Base-by-base conservation (phyloP, 257 asterid genomes). In the Solanum bukasovii region DNA sequence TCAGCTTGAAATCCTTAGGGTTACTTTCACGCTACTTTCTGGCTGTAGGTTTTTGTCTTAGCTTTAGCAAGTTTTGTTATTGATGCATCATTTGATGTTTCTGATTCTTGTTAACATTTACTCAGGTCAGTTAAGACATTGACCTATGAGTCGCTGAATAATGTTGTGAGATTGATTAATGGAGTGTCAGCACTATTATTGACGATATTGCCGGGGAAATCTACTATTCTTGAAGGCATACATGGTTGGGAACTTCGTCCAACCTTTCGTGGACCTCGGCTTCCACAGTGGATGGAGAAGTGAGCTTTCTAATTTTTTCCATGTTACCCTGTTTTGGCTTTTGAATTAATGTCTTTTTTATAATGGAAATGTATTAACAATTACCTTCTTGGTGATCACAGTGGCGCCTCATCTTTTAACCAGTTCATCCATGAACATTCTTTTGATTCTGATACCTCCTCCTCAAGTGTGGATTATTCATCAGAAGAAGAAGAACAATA, bases 201-300 rank as follows among this genome's bases (percentile, higher is more conserved):
- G 93, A 93, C 99, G 70, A 46, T 97, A 78, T 91, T 97, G 92
- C 99, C 99, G 21, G 99, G 99, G 84, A 96, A 96, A 92, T 88
- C 98, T 89, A 92, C 98, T 82, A 93, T 97, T 88, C 98, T 97
- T 75, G 99, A 97, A 93, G 99, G 99, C 86, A 95, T 97, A 68
- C 98, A 94, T 87, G 99, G 99, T 85, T 97, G 99, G 99, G 99
- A 97, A 92, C 99, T 97, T 78, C 92, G 98, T 93, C 99, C 99
- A 34, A 93, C 98, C 86, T 94, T 97, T 87, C 98, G 98, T 83
- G 98, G 96, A 88, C 99, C 99, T 88, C 94, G 96, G 89, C 96
- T 97, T 87, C 99, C 99, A 65, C 99, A 98, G 84, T 97, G 99
- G 99, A 96, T 97, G 99, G 99, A 97, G 91, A 91, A 93, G 99